phyloP scores from a whole-genome alignment of 208 protist genomes.

The Leishmania lainsoni region DNA sequence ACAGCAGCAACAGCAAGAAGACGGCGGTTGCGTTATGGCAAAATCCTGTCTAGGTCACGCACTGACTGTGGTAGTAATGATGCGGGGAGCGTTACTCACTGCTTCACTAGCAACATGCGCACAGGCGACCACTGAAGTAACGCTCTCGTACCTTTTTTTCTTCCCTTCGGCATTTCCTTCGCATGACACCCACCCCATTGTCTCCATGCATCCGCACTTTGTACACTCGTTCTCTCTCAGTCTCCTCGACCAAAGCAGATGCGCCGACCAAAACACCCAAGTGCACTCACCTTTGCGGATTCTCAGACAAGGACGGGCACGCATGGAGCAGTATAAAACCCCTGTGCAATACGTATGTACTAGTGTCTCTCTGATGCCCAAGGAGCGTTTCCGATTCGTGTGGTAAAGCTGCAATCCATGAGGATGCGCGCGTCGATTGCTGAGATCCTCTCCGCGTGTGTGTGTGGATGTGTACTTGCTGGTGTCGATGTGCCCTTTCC shows the following conservation, averaged over 20 bases:
- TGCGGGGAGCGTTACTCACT: background rate
- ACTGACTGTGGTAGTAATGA: background rate
- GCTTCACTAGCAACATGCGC: background rate
- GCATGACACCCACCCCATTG: background rate
- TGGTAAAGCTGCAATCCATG: background rate
- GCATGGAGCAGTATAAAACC: background rate
- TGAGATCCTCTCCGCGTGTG: background rate
- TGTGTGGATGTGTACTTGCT: background rate
- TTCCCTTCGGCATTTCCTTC: slow-evolving; percentile 2
- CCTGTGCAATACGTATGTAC: background rate
- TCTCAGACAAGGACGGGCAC: background rate
- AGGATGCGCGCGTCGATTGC: background rate
- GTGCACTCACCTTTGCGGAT: background rate
- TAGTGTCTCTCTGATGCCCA: background rate
- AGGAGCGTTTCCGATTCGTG: background rate
- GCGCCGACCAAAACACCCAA: background rate
- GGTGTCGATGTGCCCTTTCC: background rate
- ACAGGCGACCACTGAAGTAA: background rate
- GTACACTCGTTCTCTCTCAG: background rate
- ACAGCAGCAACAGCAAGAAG: background rate
- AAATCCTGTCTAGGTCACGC: background rate
- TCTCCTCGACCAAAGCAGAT: background rate
- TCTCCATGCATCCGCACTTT: background rate
- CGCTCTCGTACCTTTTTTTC: slow-evolving; percentile 9
- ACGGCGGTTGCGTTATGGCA: background rate